These are phyloP conservation scores for Thraustotheca clavata DNA, from an alignment of 352 stramenopile species.

Conservation along the genomic window DNA sequence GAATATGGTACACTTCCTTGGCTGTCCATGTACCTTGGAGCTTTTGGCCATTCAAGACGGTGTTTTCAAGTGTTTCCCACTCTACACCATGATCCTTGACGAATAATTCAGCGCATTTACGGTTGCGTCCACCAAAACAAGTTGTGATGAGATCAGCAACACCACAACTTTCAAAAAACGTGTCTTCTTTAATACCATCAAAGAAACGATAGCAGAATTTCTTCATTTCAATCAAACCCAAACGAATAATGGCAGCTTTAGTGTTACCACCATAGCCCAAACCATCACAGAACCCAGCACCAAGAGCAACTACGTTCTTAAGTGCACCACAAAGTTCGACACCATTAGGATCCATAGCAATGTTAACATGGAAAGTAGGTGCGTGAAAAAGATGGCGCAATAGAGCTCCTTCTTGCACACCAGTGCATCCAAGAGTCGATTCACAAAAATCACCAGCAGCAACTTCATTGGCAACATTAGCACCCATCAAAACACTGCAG, in stretches of 20 bases:
- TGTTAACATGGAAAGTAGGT: slow-evolving; percentile 89
- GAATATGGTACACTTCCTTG: slow-evolving; percentile 90
- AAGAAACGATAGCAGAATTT: slow-evolving; percentile 92
- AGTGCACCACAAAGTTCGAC: slow-evolving; percentile 95
- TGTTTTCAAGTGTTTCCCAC: slow-evolving; percentile 90
- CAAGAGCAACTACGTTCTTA: slow-evolving; percentile 97
- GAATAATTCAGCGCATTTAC: slow-evolving; percentile 94
- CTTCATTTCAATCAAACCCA: slow-evolving; percentile 94
- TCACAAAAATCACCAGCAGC: slow-evolving; percentile 93
- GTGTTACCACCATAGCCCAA: slow-evolving; percentile 94
- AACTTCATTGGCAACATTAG: slow-evolving; percentile 96
- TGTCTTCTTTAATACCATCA: slow-evolving; percentile 86
- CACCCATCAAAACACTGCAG: slow-evolving; percentile 93
- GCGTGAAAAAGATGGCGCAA: slow-evolving; percentile 70
- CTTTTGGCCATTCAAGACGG: slow-evolving; percentile 96
- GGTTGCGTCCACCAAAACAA: slow-evolving; percentile 96
- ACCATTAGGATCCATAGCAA: slow-evolving; percentile 88
- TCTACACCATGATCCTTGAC: slow-evolving; percentile 52
- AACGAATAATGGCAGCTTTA: slow-evolving; percentile 95
- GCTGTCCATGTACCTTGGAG: slow-evolving; percentile 93
- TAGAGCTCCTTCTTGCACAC: slow-evolving; percentile 59
- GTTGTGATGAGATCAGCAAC: slow-evolving; percentile 98
- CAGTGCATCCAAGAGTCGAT: slow-evolving; percentile 89
- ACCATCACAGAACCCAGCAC: slow-evolving; percentile 95
- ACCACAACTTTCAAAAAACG: slow-evolving; percentile 95